A percentile compares a stretch with the other conserved stretches of the same genome.
Conservation (phyloP, 257 asterid species). For the Ocimum tenuiflorum region DNA sequence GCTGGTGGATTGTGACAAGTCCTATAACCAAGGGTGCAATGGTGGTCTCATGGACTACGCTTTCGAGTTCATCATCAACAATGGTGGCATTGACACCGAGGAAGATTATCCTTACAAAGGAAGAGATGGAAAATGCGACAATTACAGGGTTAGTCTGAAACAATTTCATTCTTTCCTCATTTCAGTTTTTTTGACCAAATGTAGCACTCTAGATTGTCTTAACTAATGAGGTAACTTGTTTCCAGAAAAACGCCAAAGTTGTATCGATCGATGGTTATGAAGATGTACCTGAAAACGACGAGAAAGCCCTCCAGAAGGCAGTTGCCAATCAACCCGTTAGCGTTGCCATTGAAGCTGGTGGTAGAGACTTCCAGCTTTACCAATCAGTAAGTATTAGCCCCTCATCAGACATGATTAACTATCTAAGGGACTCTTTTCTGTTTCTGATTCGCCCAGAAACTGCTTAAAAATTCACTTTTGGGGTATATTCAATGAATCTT, state of each 20-base stretch:
- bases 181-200: neutral
- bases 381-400: constrained; percentile 43
- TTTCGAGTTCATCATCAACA: constrained; percentile 44
- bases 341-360: constrained; percentile 70
- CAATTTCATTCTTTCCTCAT: neutral
- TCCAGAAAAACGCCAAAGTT: constrained; percentile 65
- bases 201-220: too few species aligned
- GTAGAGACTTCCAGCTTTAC: constrained; percentile 63
- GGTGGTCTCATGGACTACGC: constrained; percentile 76
- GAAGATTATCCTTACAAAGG: constrained; percentile 52
- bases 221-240: neutral
- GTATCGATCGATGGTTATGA: constrained; percentile 54
- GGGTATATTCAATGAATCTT: too few species aligned
- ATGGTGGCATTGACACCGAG: constrained; percentile 58
- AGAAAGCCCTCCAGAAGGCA: constrained; percentile 49
- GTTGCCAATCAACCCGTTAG: constrained; percentile 49
- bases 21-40: constrained; percentile 45
- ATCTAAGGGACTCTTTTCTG: too few species aligned
- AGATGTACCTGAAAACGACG: constrained; percentile 38
- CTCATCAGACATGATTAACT: too few species aligned
- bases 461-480: too few species aligned
- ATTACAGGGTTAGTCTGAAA: constrained; percentile 33
- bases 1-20: constrained; percentile 49
- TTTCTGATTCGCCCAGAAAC: too few species aligned
- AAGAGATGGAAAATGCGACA: constrained; percentile 40